phyloP scores from a whole-genome alignment of 306 rosid genomes.

The Inga leiocalycina region DNA sequence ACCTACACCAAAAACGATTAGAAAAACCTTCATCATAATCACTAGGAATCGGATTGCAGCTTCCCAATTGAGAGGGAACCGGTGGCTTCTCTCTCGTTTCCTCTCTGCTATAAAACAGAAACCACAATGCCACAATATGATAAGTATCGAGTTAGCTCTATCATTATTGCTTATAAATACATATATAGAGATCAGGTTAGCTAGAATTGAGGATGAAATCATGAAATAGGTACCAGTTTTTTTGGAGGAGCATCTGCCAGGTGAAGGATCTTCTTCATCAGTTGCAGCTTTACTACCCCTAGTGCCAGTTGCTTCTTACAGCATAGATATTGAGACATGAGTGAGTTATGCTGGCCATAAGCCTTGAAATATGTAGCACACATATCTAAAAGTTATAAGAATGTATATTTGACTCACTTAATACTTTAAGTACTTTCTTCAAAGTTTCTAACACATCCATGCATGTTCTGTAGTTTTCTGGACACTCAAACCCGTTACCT shows the following conservation, averaged over 20 bases:
- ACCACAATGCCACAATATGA: not conserved
- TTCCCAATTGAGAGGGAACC: slow-evolving; percentile 46
- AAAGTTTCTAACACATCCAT: slow-evolving; percentile 14
- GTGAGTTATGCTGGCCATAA: not conserved
- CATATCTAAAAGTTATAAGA: not conserved
- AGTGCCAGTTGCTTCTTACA: slow-evolving; percentile 37
- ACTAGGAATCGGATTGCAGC: slow-evolving; percentile 11
- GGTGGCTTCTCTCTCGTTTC: slow-evolving; percentile 10
- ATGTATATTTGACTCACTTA: slow-evolving; percentile 32
- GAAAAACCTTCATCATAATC: slow-evolving; percentile 36
- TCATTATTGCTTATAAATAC: not conserved
- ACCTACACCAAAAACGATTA: slow-evolving; percentile 47
- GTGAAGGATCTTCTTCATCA: slow-evolving; percentile 36
- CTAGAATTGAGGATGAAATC: not conserved
- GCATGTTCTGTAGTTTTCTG: slow-evolving; percentile 47
- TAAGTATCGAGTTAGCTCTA: too few species aligned
- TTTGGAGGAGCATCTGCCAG: not conserved
- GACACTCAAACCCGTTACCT: slow-evolving; percentile 13
- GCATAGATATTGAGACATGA: not conserved
- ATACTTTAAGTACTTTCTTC: slow-evolving; percentile 23
- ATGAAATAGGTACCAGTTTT: slow-evolving; percentile 9
- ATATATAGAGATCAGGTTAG: not conserved
- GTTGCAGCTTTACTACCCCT: slow-evolving; percentile 10
- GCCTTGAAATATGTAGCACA: not conserved
- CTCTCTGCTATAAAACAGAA: slow-evolving; percentile 13